phyloP scores from a whole-genome alignment of 208 protist genomes.

The Trypanosoma grayi region DNA sequence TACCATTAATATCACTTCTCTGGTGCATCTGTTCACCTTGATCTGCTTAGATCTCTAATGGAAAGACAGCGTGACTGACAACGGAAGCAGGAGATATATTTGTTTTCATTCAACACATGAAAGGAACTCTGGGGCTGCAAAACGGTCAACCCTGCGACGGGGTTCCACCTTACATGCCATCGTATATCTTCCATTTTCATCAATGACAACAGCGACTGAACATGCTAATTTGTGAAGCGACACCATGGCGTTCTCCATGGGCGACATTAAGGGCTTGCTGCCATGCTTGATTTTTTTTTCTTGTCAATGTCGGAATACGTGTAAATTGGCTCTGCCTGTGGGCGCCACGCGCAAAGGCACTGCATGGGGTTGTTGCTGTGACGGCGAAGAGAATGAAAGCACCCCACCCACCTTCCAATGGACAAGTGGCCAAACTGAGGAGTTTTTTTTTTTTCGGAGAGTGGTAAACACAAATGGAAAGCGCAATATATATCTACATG shows the following conservation, averaged over 20 bases:
- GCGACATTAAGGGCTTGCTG: too few species aligned
- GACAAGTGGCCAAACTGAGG: too few species aligned
- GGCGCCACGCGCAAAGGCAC: too few species aligned
- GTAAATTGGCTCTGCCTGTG: too few species aligned
- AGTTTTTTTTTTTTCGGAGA: too few species aligned
- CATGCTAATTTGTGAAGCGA: background rate
- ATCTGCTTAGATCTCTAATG: background rate
- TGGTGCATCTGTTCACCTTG: background rate
- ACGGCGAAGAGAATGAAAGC: too few species aligned
- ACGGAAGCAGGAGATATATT: background rate
- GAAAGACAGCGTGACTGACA: background rate
- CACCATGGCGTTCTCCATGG: background rate
- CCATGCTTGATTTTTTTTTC: too few species aligned
- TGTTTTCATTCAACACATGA: background rate
- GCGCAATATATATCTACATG: too few species aligned
- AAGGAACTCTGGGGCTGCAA: background rate
- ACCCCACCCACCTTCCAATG: too few species aligned
- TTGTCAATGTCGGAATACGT: too few species aligned
- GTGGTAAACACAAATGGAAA: too few species aligned
- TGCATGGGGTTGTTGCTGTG: too few species aligned
- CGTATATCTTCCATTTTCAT: background rate
- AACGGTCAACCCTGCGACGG: background rate
- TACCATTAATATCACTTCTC: background rate
- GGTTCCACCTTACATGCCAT: background rate
- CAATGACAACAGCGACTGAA: background rate